phyloP scores from a whole-genome alignment of 192 early-diverging fungal genomes.

The Coemansia furcata region DNA sequence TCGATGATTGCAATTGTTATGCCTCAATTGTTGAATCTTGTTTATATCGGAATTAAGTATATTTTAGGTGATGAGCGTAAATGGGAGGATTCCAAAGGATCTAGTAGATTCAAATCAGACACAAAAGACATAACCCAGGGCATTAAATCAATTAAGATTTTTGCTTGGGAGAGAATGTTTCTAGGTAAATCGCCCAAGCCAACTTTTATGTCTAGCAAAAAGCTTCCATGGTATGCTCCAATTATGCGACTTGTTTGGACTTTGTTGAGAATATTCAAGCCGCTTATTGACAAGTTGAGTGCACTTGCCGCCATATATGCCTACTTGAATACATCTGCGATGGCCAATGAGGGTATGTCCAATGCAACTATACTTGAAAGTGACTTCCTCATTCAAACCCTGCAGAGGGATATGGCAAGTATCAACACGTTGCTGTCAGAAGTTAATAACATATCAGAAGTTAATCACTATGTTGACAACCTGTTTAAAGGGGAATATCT shows the following conservation, averaged over 20 bases:
- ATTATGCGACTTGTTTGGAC: slow-evolving; percentile 8
- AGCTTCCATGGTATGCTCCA: slow-evolving; percentile 37
- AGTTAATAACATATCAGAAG: background rate
- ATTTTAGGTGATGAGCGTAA: background rate
- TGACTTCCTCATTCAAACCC: background rate
- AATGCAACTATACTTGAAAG: slow-evolving; percentile 27
- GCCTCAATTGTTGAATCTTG: background rate
- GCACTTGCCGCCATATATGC: slow-evolving; percentile 6
- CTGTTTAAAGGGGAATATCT: slow-evolving; percentile 29
- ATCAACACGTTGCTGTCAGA: no score
- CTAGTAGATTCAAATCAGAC: no score
- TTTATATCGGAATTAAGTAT: background rate
- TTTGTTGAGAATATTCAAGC: background rate
- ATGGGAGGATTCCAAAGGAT: no score
- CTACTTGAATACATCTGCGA: background rate
- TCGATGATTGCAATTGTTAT: slow-evolving; percentile 15
- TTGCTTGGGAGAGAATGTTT: slow-evolving; percentile 40
- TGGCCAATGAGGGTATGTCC: background rate
- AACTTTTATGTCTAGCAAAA: background rate
- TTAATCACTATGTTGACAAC: slow-evolving; percentile 1
- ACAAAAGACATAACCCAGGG: slow-evolving; percentile 3
- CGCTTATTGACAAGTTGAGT: no score
- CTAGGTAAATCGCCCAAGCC: background rate
- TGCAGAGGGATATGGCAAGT: background rate
- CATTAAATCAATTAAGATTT: slow-evolving; percentile 36